Conservation (phyloP, 2,329 filamentous ascomycete genomes). For the Epichloe glyceriae region DNA sequence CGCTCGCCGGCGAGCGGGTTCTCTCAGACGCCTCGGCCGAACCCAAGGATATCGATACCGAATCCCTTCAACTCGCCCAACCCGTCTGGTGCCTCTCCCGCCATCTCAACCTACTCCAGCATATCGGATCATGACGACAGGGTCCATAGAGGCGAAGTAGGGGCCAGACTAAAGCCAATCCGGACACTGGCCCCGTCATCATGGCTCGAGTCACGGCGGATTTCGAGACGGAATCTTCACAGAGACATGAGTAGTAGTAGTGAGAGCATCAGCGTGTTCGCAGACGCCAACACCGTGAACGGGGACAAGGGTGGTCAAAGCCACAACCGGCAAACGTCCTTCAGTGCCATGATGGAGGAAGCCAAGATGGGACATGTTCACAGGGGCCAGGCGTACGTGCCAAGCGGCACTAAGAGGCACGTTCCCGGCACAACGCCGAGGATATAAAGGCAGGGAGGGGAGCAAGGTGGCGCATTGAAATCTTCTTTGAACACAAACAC, state of each 20-base stretch:
- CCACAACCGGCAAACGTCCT: conserved; percentile 30
- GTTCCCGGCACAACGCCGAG: conserved; percentile 24
- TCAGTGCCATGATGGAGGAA: conserved; percentile 40
- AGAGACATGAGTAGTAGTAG: conserved; percentile 32
- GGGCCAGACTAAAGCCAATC: conserved; percentile 21
- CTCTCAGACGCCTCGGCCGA: neutral
- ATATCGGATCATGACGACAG: conserved; percentile 15
- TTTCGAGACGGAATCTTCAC: conserved; percentile 21
- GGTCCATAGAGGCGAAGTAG: conserved; percentile 16
- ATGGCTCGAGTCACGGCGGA: conserved; percentile 13
- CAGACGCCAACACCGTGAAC: conserved; percentile 30
- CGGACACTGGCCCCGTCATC: conserved; percentile 23
- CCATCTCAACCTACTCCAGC: conserved; percentile 9
- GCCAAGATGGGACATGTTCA: conserved; percentile 30
- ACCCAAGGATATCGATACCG: conserved; percentile 18
- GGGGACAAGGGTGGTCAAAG: neutral
- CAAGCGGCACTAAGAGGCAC: neutral
- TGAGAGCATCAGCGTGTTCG: conserved; percentile 40
- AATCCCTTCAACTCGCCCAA: conserved; percentile 24
- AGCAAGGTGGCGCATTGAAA: neutral
- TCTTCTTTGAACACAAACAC: neutral
- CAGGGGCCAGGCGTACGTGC: conserved; percentile 26
- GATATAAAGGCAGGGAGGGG: conserved; percentile 9
- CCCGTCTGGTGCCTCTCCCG: conserved; percentile 12
- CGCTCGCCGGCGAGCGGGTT: neutral